These are phyloP conservation scores for Boletellus sp. DNA, from an alignment of 768 basidiomycete genomes.

Conservation along the genomic window DNA sequence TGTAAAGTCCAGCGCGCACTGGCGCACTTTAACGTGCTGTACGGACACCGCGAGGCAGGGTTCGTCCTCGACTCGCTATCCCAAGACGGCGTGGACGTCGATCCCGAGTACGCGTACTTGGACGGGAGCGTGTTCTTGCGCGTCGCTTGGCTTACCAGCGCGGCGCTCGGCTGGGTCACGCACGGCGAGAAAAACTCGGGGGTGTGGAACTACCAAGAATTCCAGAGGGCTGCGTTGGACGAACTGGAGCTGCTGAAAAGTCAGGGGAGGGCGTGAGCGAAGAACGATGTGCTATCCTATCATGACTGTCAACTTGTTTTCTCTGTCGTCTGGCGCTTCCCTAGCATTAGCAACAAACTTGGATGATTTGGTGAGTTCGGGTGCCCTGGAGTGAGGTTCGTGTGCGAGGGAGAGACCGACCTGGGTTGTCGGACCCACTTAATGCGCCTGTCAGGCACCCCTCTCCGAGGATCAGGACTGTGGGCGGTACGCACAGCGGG, in stretches of 20 bases:
- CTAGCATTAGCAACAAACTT: too few relatives aligned
- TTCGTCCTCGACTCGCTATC: slow-evolving; percentile 28
- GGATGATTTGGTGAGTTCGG: too few relatives aligned
- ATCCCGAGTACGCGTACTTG: slow-evolving; percentile 44
- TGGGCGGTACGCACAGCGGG: too few relatives aligned
- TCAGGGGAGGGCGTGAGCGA: slow-evolving; percentile 14
- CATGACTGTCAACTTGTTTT: background rate
- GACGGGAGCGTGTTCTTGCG: slow-evolving; percentile 67
- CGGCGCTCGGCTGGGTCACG: slow-evolving; percentile 39
- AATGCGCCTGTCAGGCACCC: too few relatives aligned
- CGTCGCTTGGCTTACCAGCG: slow-evolving; percentile 48
- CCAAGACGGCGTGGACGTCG: slow-evolving; percentile 29
- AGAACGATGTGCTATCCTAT: too few relatives aligned
- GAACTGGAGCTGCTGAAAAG: slow-evolving; percentile 21
- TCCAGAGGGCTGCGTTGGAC: slow-evolving; percentile 24
- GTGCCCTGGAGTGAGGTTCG: too few relatives aligned
- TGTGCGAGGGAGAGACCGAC: too few relatives aligned
- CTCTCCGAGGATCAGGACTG: too few relatives aligned
- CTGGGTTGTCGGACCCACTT: too few relatives aligned
- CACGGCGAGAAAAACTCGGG: slow-evolving; percentile 34
- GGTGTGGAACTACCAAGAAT: slow-evolving; percentile 29
- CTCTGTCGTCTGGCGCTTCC: background rate
- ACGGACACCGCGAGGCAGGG: slow-evolving; percentile 38
- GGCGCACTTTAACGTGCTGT: slow-evolving; percentile 42
- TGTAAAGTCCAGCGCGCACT: slow-evolving; percentile 50